A percentile compares a stretch with the other conserved stretches of the same genome.
Evolutionary conservation across 202 grass and related monocot genomes (phyloP).

Genomic region (Eragrostis tef): DNA sequence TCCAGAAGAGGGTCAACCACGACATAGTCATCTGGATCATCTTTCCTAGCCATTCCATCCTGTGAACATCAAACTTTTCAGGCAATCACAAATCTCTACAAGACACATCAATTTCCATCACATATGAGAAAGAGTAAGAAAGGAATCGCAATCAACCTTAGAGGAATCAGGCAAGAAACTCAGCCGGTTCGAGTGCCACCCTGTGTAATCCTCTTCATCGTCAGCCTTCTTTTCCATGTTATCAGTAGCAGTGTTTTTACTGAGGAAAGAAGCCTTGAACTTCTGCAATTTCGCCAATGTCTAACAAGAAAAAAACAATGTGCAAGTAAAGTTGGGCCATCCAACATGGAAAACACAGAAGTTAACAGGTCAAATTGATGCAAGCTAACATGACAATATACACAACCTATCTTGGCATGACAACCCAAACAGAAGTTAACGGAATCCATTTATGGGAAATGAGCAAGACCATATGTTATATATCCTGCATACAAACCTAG

Average conservation of each 20-base stretch:
- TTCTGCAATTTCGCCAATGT: slow-evolving; percentile 76
- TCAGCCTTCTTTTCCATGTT: slow-evolving; percentile 52
- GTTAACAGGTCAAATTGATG: slow-evolving; percentile 18
- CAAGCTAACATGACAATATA: slow-evolving; percentile 35
- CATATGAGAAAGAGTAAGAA: neutral
- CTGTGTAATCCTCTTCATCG: slow-evolving; percentile 60
- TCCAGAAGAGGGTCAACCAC: slow-evolving; percentile 93
- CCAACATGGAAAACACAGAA: slow-evolving; percentile 30
- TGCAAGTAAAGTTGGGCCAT: slow-evolving; percentile 18
- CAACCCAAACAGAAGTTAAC: neutral
- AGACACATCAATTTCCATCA: neutral
- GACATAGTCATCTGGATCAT: slow-evolving; percentile 90
- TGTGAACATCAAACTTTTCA: slow-evolving; percentile 41
- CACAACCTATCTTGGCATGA: neutral
- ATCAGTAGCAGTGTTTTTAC: slow-evolving; percentile 46
- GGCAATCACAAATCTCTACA: slow-evolving; percentile 2
- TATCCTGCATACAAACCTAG: too few species aligned
- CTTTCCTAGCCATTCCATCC: slow-evolving; percentile 80
- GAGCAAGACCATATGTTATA: too few species aligned
- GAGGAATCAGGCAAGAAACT: slow-evolving; percentile 63
- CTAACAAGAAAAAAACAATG: slow-evolving; percentile 51
- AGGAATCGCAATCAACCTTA: slow-evolving; percentile 56
- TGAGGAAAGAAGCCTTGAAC: slow-evolving; percentile 71
- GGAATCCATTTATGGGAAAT: too few species aligned
- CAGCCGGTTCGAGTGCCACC: slow-evolving; percentile 65